phyloP scores from a whole-genome alignment of 176 grass and related monocot species.

The Echinochloa phyllopogon region DNA sequence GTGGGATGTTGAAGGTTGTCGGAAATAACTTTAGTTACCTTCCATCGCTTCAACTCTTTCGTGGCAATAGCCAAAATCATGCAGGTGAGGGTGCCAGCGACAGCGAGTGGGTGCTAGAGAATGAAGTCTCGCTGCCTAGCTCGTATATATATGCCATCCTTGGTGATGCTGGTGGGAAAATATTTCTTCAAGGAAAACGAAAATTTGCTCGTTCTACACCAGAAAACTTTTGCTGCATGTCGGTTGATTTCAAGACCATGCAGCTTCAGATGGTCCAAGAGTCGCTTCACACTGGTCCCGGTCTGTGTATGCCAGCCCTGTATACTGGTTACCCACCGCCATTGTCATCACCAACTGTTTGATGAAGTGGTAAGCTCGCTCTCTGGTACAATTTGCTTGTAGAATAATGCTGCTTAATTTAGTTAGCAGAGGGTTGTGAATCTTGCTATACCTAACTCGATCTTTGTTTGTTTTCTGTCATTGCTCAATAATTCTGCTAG shows the following conservation, averaged over 20 bases:
- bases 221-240: constrained; percentile 11
- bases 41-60: background rate
- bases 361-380: constrained; percentile 35
- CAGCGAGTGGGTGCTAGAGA: constrained; percentile 3
- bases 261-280: background rate
- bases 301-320: background rate
- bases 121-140: background rate
- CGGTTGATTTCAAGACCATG: constrained; percentile 31
- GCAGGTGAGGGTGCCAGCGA: background rate
- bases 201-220: too few species aligned
- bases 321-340: constrained; percentile 36
- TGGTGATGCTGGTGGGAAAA: constrained; percentile 10
- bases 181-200: background rate
- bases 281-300: background rate
- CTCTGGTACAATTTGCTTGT: too few species aligned
- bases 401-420: too few species aligned
- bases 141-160: background rate
- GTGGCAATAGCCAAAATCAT: background rate
- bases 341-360: constrained; percentile 19
- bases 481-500: too few species aligned
- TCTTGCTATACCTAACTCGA: too few species aligned
- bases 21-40: background rate
- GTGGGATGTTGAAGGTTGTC: background rate
- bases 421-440: too few species aligned
- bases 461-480: too few species aligned